Base-by-base conservation (phyloP, 495 filamentous ascomycete species). In the Aspergillus carlsbadensis region DNA sequence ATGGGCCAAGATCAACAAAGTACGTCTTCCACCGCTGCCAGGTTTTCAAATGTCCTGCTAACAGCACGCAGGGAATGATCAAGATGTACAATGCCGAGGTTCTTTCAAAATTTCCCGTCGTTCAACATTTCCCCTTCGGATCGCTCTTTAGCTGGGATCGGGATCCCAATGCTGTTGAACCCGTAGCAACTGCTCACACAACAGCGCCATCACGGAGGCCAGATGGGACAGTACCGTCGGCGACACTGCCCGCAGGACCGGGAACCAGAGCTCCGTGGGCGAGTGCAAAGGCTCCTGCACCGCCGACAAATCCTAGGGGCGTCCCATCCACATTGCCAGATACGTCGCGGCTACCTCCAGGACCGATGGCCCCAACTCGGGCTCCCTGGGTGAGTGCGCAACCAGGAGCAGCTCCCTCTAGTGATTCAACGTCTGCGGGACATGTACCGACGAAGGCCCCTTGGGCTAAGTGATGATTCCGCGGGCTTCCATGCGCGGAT, bases 1-100 rank as follows among this genome's bases (percentile, higher is more conserved):
- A 31, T 99, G 94, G 94, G 94, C 86, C 22, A 99, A 99, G 75
- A 96, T 99, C 59, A 98, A 98, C 70, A 98, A 97, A 82, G 88
- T 88, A 66, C 54, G 18, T 66, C 37, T 29, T 54, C 36, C 20
- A 15, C 10, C 26, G 34, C 8, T 54, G 14, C 8, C 18, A 6
- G 8, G 5, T 21, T 39, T n/a, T 34, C 43, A n/a, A n/a, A n/a
- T n/a, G n/a, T 17, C 24, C 52, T 15, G 18, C 37, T 65, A 39
- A 53, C 29, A 40, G 3, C n/a, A 34, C 21, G 4, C 43, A 84
- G 81, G 85, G 85, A 13, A 87, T 88, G 85, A 67, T 88, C 56
- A 88, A 88, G 66, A 88, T 88, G 85, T 88, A 87, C 65, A 81
- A 83, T 48, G 85, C 81, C 0, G 85, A 88, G 66, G 85, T 88